Conservation (phyloP, 805 yeast genomes). For the Ogataea paradorogensis region DNA sequence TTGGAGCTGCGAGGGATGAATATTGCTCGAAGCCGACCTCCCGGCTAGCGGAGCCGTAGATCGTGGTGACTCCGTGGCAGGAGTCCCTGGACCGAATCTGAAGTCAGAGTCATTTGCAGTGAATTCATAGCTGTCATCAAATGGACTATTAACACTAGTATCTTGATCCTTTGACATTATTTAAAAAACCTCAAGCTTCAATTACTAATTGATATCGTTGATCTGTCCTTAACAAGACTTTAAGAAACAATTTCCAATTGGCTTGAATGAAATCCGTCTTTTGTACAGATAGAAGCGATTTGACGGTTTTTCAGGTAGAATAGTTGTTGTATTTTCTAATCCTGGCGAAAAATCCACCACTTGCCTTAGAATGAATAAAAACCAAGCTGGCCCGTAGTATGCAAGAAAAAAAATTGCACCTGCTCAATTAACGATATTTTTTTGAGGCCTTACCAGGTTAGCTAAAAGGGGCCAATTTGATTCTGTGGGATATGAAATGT, state of each 20-base stretch:
- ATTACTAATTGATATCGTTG: not conserved
- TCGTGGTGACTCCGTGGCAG: conserved; percentile 12
- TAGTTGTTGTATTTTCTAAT: not conserved
- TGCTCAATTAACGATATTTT: not conserved
- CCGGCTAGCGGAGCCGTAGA: conserved; percentile 13
- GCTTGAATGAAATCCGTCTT: not conserved
- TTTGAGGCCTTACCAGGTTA: not conserved
- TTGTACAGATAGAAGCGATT: no score
- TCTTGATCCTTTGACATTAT: conserved; percentile 15
- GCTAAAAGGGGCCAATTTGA: no score
- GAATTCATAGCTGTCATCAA: conserved; percentile 19
- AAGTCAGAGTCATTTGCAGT: conserved; percentile 10
- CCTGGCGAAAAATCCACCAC: not conserved
- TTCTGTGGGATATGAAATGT: not conserved
- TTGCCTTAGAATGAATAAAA: not conserved
- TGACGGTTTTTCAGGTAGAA: not conserved
- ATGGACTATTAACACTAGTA: conserved; percentile 15
- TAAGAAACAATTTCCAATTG: not conserved
- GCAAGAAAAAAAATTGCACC: conserved; percentile 8
- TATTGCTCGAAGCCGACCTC: conserved; percentile 10
- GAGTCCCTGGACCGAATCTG: conserved; percentile 10
- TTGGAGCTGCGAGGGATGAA: conserved; percentile 3
- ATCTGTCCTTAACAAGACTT: conserved; percentile 6
- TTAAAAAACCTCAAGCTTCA: not conserved
- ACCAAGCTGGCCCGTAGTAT: conserved; percentile 7